These are phyloP conservation scores for Colletotrichum sp. DNA, from an alignment of 2,329 filamentous ascomycete species.

Conservation along the genomic window DNA sequence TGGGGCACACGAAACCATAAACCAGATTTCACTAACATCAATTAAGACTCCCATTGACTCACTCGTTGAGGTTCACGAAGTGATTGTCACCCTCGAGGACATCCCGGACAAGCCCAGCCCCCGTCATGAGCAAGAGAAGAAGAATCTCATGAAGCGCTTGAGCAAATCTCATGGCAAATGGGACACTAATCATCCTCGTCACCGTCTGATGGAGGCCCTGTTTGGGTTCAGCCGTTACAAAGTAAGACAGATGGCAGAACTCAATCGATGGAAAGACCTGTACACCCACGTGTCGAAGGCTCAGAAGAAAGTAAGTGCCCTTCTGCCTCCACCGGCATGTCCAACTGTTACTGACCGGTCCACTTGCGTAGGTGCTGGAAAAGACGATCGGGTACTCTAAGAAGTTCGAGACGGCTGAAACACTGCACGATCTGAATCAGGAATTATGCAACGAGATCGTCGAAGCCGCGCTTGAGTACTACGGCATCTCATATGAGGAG, in stretches of 20 bases:
- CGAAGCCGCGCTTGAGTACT: slow-evolving; percentile 47
- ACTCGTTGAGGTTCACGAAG: slow-evolving; percentile 28
- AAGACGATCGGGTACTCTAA: slow-evolving; percentile 61
- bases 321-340: too few species aligned
- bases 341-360: neutral
- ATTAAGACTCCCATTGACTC: neutral
- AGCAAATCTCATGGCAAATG: slow-evolving; percentile 32
- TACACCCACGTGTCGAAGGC: slow-evolving; percentile 39
- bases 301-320: slow-evolving; percentile 29
- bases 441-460: slow-evolving; percentile 51
- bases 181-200: slow-evolving; percentile 39
- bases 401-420: slow-evolving; percentile 50
- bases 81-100: slow-evolving; percentile 28
- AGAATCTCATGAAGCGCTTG: slow-evolving; percentile 33
- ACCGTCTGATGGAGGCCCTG: slow-evolving; percentile 44
- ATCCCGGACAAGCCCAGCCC: slow-evolving; percentile 22
- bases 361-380: slow-evolving; percentile 49
- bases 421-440: slow-evolving; percentile 49
- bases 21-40: neutral
- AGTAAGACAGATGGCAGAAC: slow-evolving; percentile 37
- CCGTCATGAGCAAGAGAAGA: slow-evolving; percentile 34
- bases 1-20: rapidly evolving
- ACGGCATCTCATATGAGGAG: slow-evolving; percentile 47
- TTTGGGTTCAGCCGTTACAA: slow-evolving; percentile 40
- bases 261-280: slow-evolving; percentile 37